These are phyloP conservation scores for Lolium perenne DNA, from an alignment of 176 grass and related monocot species.

Conservation along the genomic window DNA sequence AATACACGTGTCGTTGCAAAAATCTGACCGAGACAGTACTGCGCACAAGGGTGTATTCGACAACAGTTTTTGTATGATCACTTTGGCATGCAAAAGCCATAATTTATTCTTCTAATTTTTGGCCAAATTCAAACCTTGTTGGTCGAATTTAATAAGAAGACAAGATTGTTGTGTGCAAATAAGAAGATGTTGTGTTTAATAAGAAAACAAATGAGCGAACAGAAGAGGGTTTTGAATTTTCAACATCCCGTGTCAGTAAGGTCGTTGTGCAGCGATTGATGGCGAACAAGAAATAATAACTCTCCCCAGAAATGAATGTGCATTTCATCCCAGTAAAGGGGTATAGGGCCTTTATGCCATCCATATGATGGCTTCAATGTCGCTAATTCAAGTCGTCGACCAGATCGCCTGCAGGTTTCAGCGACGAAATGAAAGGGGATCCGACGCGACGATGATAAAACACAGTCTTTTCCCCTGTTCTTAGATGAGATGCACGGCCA, in stretches of 20 bases:
- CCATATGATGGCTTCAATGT: conserved; percentile 46
- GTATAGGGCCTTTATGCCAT: conserved; percentile 43
- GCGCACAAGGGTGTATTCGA: too few relatives aligned
- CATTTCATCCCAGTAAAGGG: conserved; percentile 56
- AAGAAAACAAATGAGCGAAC: neutral
- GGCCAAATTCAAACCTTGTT: too few relatives aligned
- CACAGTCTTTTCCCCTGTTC: neutral
- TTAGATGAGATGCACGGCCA: conserved; percentile 40
- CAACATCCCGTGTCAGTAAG: conserved; percentile 27
- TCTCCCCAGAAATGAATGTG: conserved; percentile 50
- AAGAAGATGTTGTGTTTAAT: too few relatives aligned
- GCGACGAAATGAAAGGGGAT: conserved; percentile 28
- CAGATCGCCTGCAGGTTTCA: conserved; percentile 54
- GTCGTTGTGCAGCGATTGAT: conserved; percentile 46
- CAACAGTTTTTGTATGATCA: too few relatives aligned
- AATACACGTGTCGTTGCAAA: too few relatives aligned
- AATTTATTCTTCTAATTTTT: too few relatives aligned
- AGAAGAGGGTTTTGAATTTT: conserved; percentile 18
- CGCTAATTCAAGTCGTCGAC: conserved; percentile 47
- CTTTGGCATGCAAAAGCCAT: too few relatives aligned
- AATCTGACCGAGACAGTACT: too few relatives aligned
- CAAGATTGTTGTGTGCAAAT: too few relatives aligned
- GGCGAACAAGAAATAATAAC: conserved; percentile 55
- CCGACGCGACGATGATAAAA: neutral
- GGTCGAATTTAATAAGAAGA: too few relatives aligned